Evolutionary conservation across 1,284 basidiomycete species (phyloP).

Genomic region (Earliella scabrosa): DNA sequence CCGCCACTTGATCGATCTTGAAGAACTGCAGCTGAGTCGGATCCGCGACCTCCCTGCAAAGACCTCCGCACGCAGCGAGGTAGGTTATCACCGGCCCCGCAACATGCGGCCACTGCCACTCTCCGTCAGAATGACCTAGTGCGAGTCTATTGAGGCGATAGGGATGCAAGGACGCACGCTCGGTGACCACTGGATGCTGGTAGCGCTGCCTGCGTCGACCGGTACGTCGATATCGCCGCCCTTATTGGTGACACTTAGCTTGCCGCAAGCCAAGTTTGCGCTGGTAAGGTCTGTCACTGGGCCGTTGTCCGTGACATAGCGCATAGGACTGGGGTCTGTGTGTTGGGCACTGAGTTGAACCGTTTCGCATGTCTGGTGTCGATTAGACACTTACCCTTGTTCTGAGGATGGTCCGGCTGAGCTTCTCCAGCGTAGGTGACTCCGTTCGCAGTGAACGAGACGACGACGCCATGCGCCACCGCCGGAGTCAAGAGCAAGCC

Average conservation of each 20-base stretch:
- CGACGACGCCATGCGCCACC: no score
- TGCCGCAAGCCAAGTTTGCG: neutral
- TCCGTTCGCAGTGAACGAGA: no score
- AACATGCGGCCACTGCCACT: neutral
- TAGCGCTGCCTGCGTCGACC: neutral
- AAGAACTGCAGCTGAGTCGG: neutral
- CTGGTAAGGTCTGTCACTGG: neutral
- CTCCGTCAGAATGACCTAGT: neutral
- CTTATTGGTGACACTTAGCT: neutral
- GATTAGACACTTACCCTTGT: no score
- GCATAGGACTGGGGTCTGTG: no score
- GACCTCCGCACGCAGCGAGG: neutral
- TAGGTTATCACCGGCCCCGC: neutral
- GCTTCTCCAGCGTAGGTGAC: no score
- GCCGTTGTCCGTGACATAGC: neutral
- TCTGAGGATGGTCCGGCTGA: no score
- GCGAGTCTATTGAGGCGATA: no score
- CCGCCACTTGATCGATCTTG: neutral
- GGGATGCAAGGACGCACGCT: neutral
- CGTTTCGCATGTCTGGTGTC: no score
- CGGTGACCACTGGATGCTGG: neutral
- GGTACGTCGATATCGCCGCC: neutral
- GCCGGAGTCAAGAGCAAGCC: no score
- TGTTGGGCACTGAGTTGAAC: no score
- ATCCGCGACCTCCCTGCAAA: neutral